Evolutionary conservation across 495 filamentous ascomycete species (phyloP).

Genomic region (Neurospora pannonica): DNA sequence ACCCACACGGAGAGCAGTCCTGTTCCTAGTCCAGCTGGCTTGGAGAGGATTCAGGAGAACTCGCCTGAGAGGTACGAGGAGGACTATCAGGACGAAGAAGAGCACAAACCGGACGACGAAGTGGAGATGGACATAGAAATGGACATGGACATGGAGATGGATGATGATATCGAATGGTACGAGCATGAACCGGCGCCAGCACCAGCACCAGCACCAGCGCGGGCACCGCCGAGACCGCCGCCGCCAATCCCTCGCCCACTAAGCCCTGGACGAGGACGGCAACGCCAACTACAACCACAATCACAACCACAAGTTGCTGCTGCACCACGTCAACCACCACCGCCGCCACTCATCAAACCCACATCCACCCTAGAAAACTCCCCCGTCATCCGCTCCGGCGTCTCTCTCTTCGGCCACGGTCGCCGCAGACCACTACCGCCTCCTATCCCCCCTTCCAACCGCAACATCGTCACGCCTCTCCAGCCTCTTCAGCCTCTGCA

Average conservation of each 20-base stretch:
- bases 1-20: neutral
- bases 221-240: neutral
- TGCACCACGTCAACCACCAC: neutral
- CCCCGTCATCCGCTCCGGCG: neutral
- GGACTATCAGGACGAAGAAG: neutral
- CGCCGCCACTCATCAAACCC: neutral
- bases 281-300: neutral
- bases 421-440: neutral
- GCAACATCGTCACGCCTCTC: neutral
- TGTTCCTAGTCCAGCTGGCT: neutral
- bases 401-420: neutral
- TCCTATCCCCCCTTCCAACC: neutral
- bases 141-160: neutral
- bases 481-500: neutral
- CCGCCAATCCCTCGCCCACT: neutral
- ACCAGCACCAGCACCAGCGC: neutral
- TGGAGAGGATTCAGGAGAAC: neutral
- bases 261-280: neutral
- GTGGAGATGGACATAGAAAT: neutral
- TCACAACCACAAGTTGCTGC: neutral
- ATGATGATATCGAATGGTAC: neutral
- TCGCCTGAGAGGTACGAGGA: conserved; percentile 7
- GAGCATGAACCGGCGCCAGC: neutral
- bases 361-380: neutral
- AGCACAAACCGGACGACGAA: neutral